Evolutionary conservation across 441 rosid genomes (phyloP), one percentile per base, ranked within the genome.

Genomic region (Erodium trifolium): DNA sequence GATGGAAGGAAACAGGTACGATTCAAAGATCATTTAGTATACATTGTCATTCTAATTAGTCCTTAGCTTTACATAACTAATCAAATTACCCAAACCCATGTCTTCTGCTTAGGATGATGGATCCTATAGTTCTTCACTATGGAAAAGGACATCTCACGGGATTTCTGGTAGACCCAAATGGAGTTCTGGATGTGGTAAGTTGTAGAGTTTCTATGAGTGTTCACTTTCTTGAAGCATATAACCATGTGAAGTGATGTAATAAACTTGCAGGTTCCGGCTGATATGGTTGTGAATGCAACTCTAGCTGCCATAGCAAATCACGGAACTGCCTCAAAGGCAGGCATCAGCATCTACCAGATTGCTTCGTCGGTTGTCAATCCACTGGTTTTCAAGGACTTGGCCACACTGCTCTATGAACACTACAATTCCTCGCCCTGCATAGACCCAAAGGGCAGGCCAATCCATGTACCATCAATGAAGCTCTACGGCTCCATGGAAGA

Each of bases 1-100:
- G 97, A 89, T 93, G 93, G 98, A 93, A 82, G 97, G 98, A 74
- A 93, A 89, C 66, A 87, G 98, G 98, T 86, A 73, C 14, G 2
- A 23, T 23, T 23, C 27, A 23, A 23, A 23, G 27, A 23, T 23
- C 27, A 23, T 49, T n/a, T 41, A 31, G 10, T 37, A 37, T 37
- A 37, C 41, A 37, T 2, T 37, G 41, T 2, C 41, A 37, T 37
- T 37, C 41, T 37, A 37, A 37, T 37, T 7, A 37, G 41, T 37
- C 8, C 8, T 49, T 49, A 49, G 16, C 13, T 49, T 49, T 13
- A 49, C 16, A 49, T 37, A 37, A 37, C 8, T 23, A 23, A 23
- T 23, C 27, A 23, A 23, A 23, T 1, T 0, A 49, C 13, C 13
- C 13, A 49, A 59, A 37, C 4, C 31, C 29, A 14, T 39, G n/a